Conservation (phyloP, 805 yeast genomes). For the Yamadazyma nakazawae region DNA sequence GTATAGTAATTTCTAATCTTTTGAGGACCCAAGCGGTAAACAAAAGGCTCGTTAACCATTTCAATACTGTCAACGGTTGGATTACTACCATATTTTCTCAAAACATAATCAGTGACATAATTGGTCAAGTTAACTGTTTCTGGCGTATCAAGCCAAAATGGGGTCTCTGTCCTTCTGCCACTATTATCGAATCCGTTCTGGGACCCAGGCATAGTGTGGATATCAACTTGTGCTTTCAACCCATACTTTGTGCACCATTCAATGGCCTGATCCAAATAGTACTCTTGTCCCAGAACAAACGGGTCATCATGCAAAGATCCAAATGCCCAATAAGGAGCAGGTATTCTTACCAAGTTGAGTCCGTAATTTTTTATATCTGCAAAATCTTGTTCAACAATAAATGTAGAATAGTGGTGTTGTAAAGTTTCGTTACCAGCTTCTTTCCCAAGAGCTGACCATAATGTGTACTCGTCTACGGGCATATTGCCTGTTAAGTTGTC, state of each 20-base stretch:
- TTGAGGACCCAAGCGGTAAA: slow-evolving; percentile 19
- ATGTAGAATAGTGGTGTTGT: slow-evolving; percentile 53
- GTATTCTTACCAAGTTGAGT: slow-evolving; percentile 68
- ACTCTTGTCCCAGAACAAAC: slow-evolving; percentile 65
- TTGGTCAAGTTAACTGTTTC: slow-evolving; percentile 21
- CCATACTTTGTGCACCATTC: slow-evolving; percentile 65
- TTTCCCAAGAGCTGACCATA: slow-evolving; percentile 46
- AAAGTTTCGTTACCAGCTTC: slow-evolving; percentile 41
- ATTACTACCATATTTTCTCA: slow-evolving; percentile 31
- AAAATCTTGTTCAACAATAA: slow-evolving; percentile 60
- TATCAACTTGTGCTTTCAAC: slow-evolving; percentile 68
- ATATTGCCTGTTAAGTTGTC: slow-evolving; percentile 18
- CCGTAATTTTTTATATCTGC: slow-evolving; percentile 48
- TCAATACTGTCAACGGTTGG: slow-evolving; percentile 34
- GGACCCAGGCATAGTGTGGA: slow-evolving; percentile 83
- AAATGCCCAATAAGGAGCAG: slow-evolving; percentile 84
- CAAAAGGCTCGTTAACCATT: slow-evolving; percentile 39
- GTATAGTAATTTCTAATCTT: slow-evolving; percentile 25
- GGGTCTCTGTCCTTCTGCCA: slow-evolving; percentile 52
- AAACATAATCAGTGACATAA: slow-evolving; percentile 22
- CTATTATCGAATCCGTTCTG: slow-evolving; percentile 87
- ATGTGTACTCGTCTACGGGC: slow-evolving; percentile 62
- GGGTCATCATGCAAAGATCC: slow-evolving; percentile 50
- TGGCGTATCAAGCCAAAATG: slow-evolving; percentile 33
- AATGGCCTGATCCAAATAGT: slow-evolving; percentile 61